Evolutionary conservation across 2,329 filamentous ascomycete species (phyloP).

Genomic region (Cladosporium sp.): DNA sequence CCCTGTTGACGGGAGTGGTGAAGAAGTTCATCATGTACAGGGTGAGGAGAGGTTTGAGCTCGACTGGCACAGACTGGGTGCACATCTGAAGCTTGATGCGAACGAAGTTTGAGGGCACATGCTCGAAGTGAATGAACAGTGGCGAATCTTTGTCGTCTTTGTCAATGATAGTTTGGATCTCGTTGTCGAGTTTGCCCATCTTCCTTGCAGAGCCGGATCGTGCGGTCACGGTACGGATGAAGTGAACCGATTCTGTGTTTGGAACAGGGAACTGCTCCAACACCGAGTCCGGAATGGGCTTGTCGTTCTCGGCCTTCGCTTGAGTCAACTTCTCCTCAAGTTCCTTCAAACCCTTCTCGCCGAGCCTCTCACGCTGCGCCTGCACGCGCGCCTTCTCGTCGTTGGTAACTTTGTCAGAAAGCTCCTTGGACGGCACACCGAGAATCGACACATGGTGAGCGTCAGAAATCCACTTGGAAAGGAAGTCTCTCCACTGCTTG

Average conservation of each 20-base stretch:
- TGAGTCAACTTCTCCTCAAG: constrained; percentile 72
- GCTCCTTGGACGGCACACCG: constrained; percentile 74
- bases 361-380: constrained; percentile 73
- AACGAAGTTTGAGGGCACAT: constrained; percentile 90
- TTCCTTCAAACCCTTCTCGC: constrained; percentile 72
- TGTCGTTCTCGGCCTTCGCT: constrained; percentile 85
- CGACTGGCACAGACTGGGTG: constrained; percentile 69
- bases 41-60: constrained; percentile 76
- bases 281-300: constrained; percentile 76
- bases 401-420: constrained; percentile 75
- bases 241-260: constrained; percentile 85
- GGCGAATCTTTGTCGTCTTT: constrained; percentile 54
- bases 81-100: constrained; percentile 78
- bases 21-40: constrained; percentile 93
- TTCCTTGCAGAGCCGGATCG: constrained; percentile 73
- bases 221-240: constrained; percentile 83
- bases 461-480: constrained; percentile 80
- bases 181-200: constrained; percentile 63
- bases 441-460: constrained; percentile 84
- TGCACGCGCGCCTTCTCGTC: constrained; percentile 77
- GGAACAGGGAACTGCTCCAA: constrained; percentile 80
- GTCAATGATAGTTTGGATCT: constrained; percentile 73
- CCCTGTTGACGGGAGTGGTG: constrained; percentile 75
- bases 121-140: constrained; percentile 94
- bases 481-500: constrained; percentile 74